Percentiles rank a stretch among this genome's conserved stretches.
Conservation (phyloP, 1,284 basidiomycete species). For the Irpex rosettiformis region DNA sequence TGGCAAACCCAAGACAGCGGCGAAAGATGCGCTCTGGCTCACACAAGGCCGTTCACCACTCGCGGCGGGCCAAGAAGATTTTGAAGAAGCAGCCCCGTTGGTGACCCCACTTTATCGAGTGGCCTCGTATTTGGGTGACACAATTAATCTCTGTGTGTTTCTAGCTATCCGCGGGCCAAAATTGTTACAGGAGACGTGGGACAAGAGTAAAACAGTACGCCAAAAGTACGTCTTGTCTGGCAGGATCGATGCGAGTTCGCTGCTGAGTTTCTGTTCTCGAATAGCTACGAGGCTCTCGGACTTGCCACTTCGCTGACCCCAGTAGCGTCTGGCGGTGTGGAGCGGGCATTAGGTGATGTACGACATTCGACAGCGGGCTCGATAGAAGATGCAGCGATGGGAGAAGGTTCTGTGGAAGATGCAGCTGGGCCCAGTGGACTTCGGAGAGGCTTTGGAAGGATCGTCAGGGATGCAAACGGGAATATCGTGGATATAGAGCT, state of each 20-base stretch:
- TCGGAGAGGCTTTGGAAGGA: constrained; percentile 79
- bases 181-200: constrained; percentile 84
- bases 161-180: constrained; percentile 83
- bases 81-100: constrained; percentile 75
- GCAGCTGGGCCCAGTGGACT: constrained; percentile 26
- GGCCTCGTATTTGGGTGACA: constrained; percentile 5
- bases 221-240: constrained; percentile 76
- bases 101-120: constrained; percentile 24
- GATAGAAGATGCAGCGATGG: constrained; percentile 12
- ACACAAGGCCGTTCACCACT: constrained; percentile 68
- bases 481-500: constrained; percentile 79
- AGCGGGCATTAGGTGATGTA: constrained; percentile 25
- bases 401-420: constrained; percentile 16
- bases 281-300: constrained; percentile 78
- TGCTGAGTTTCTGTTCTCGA: constrained; percentile 14
- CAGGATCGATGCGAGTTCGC: constrained; percentile 6
- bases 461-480: constrained; percentile 82
- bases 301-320: constrained; percentile 68
- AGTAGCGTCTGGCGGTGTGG: constrained; percentile 57
- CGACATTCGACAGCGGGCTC: constrained; percentile 7
- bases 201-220: constrained; percentile 82
- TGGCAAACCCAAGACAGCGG: constrained; percentile 93
- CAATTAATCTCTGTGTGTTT: constrained; percentile 6
- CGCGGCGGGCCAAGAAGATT: constrained; percentile 66
- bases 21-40: constrained; percentile 74